A percentile compares a stretch with the other conserved stretches of the same genome.
phyloP scores from a whole-genome alignment of 1,139 yeast genomes.

The Geotrichum aggregatum region DNA sequence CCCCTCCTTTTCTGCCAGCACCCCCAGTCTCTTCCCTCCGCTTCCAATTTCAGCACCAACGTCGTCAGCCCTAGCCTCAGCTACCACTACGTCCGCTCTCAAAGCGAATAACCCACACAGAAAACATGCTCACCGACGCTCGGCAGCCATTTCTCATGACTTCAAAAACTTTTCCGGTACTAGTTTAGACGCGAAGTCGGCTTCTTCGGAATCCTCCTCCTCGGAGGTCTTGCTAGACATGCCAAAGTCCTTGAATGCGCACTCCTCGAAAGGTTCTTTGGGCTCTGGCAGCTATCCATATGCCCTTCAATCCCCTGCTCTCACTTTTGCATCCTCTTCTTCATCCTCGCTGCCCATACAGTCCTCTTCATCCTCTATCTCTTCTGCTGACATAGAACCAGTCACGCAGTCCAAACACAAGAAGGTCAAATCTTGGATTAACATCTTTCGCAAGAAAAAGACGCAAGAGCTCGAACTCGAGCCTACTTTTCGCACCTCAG shows the following conservation, averaged over 20 bases:
- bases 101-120: constrained; percentile 15
- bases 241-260: constrained; percentile 2
- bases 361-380: constrained; percentile 17
- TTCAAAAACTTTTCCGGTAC: background rate
- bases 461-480: background rate
- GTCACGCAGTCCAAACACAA: constrained; percentile 18
- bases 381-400: constrained; percentile 4
- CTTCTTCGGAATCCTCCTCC: constrained; percentile 5
- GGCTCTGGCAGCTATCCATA: constrained; percentile 10
- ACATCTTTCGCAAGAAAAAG: constrained; percentile 10
- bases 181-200: background rate
- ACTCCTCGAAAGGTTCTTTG: constrained; percentile 3
- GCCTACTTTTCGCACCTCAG: constrained; percentile 14
- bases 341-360: constrained; percentile 21
- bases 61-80: constrained; percentile 2
- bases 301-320: constrained; percentile 25
- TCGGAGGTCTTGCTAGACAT: constrained; percentile 3
- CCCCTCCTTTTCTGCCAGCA: background rate
- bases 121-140: constrained; percentile 36
- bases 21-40: background rate
- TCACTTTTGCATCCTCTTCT: constrained; percentile 26
- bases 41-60: constrained; percentile 13
- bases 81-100: constrained; percentile 1
- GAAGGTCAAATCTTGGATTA: constrained; percentile 32
- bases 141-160: constrained; percentile 37